Percentiles rank a stretch among this genome's conserved stretches.
phyloP scores from a whole-genome alignment of 2,329 filamentous ascomycete species.

The Exophiala aquamarina region DNA sequence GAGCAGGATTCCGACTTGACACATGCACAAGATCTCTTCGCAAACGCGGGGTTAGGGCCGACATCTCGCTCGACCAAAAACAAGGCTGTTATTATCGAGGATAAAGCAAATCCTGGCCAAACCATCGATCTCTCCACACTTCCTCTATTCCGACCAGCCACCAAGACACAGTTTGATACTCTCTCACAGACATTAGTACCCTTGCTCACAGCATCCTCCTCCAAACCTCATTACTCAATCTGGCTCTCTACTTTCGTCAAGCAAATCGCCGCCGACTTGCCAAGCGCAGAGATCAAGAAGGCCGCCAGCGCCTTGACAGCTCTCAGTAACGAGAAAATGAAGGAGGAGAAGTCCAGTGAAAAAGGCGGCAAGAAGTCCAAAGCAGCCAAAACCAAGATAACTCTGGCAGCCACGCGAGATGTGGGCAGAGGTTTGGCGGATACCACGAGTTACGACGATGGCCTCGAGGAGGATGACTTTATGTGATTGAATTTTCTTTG shows the following conservation, averaged over 20 bases:
- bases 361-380: conserved; percentile 97
- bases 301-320: conserved; percentile 83
- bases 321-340: conserved; percentile 95
- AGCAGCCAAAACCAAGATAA: conserved; percentile 92
- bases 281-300: conserved; percentile 96
- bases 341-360: conserved; percentile 91
- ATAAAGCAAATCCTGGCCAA: conserved; percentile 71
- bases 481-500: conserved; percentile 37
- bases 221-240: conserved; percentile 86
- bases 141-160: conserved; percentile 83
- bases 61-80: conserved; percentile 66
- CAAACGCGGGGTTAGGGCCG: conserved; percentile 69
- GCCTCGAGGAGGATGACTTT: conserved; percentile 65
- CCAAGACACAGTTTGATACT: conserved; percentile 80
- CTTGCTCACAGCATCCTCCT: conserved; percentile 69
- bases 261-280: conserved; percentile 80
- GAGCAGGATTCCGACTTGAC: conserved; percentile 87
- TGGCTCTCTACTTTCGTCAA: conserved; percentile 92
- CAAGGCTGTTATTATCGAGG: conserved; percentile 67
- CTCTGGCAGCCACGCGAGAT: conserved; percentile 64
- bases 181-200: conserved; percentile 78
- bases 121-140: conserved; percentile 79
- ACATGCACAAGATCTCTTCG: conserved; percentile 90
- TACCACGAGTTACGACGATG: conserved; percentile 76
- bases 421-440: conserved; percentile 61